These are phyloP conservation scores for Vanrija humicola DNA, from an alignment of 1,284 basidiomycete species.

Conservation along the genomic window DNA sequence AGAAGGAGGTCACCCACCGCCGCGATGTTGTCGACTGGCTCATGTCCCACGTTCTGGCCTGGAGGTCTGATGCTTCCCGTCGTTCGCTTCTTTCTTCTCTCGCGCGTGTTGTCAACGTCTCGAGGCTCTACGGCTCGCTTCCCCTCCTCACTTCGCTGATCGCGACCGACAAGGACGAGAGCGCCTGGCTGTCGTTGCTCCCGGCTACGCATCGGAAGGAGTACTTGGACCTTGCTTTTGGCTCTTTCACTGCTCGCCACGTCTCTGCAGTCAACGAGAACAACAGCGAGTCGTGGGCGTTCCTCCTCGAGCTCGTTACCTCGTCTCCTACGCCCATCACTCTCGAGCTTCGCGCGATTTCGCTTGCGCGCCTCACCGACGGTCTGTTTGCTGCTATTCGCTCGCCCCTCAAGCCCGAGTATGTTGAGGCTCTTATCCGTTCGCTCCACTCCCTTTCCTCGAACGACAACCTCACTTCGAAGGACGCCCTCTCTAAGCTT, in stretches of 20 bases:
- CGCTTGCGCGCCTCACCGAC: constrained; percentile 28
- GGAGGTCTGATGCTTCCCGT: constrained; percentile 56
- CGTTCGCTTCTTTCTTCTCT: constrained; percentile 61
- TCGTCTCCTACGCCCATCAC: background rate
- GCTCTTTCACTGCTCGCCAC: constrained; percentile 18
- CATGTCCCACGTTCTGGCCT: constrained; percentile 71
- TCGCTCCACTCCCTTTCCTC: constrained; percentile 28
- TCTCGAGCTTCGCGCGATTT: constrained; percentile 17
- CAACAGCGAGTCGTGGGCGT: constrained; percentile 23
- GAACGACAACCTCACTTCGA: constrained; percentile 29
- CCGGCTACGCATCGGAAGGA: constrained; percentile 9
- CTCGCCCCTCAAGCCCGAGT: constrained; percentile 25
- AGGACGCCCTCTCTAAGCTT: constrained; percentile 26
- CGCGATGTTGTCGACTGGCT: constrained; percentile 72
- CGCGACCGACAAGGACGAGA: constrained; percentile 24
- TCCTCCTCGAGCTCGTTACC: constrained; percentile 16
- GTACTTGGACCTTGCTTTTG: constrained; percentile 27
- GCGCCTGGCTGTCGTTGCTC: constrained; percentile 25
- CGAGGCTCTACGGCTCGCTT: constrained; percentile 61
- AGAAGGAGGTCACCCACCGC: constrained; percentile 67
- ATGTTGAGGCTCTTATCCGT: constrained; percentile 26
- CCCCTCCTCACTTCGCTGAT: constrained; percentile 53
- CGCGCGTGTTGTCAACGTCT: constrained; percentile 59
- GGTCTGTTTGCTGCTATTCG: constrained; percentile 34
- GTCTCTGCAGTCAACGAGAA: constrained; percentile 20